A percentile compares a stretch with the other conserved stretches of the same genome.
Conservation (phyloP, 257 asterid species). For the Penstemon davidsonii region DNA sequence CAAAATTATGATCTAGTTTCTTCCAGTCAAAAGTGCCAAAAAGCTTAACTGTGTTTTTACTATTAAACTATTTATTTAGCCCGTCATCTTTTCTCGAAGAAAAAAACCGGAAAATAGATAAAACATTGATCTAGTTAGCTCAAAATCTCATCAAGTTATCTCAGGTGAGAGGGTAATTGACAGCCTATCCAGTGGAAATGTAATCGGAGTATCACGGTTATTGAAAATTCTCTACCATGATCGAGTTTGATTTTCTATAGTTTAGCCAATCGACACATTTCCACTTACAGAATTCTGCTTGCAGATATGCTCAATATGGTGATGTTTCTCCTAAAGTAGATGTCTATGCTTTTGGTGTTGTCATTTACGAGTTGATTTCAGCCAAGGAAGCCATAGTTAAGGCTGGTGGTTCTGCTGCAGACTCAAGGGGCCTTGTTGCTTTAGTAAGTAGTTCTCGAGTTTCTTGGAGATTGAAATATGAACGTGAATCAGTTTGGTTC, state of each 20-base stretch:
- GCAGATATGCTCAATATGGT: constrained; percentile 92
- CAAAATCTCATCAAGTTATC: background rate
- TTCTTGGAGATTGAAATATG: constrained; percentile 15
- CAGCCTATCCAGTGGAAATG: background rate
- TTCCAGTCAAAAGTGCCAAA: background rate
- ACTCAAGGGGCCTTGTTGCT: constrained; percentile 82
- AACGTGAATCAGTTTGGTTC: background rate
- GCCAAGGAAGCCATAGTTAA: constrained; percentile 91
- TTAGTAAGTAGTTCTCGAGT: constrained; percentile 48
- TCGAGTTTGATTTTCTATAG: constrained; percentile 1
- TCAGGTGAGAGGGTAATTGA: background rate
- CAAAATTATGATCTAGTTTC: background rate
- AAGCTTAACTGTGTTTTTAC: background rate
- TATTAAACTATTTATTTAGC: background rate
- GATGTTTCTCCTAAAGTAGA: constrained; percentile 92
- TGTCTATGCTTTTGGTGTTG: constrained; percentile 96
- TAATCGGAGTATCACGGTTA: background rate
- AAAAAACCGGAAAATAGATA: no score
- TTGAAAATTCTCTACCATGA: background rate
- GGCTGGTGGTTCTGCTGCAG: constrained; percentile 49
- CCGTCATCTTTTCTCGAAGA: no score
- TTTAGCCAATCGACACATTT: constrained; percentile 5
- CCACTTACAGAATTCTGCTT: constrained; percentile 21
- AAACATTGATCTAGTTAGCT: no score
- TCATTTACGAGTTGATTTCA: constrained; percentile 82